Conservation (phyloP, 2,329 filamentous ascomycete species). For the Verticillium longisporum region DNA sequence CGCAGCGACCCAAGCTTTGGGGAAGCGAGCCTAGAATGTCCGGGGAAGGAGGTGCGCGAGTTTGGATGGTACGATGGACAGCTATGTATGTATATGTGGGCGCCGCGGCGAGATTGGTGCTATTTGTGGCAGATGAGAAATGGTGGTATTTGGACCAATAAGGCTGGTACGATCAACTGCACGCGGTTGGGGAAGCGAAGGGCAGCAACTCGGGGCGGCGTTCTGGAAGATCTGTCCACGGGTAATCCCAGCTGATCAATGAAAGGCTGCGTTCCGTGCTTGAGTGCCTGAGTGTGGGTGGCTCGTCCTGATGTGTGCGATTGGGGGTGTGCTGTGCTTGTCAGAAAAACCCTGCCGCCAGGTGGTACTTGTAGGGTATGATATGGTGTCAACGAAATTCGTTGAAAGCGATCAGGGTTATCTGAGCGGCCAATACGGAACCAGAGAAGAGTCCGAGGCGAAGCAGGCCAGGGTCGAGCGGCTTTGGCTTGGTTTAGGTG, state of each 20-base stretch:
- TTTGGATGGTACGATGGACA: constrained; percentile 6
- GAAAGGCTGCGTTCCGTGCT: background rate
- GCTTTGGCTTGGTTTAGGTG: constrained; percentile 5
- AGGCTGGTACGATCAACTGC: constrained; percentile 4
- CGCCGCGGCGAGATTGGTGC: constrained; percentile 10
- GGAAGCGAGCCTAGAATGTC: background rate
- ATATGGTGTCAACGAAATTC: constrained; percentile 8
- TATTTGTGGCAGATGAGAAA: constrained; percentile 10
- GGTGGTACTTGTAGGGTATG: constrained; percentile 3
- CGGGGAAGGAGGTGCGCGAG: constrained; percentile 2
- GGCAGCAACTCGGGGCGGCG: background rate
- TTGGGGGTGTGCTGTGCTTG: background rate
- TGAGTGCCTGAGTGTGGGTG: constrained; percentile 8
- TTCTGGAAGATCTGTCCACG: constrained; percentile 7
- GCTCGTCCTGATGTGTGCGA: background rate
- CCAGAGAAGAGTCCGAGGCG: constrained; percentile 11
- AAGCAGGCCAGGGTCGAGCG: constrained; percentile 3
- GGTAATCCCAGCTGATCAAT: background rate
- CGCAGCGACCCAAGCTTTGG: background rate
- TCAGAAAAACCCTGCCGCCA: constrained; percentile 9
- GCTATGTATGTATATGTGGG: background rate
- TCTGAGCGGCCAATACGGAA: constrained; percentile 10
- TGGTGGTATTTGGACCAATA: constrained; percentile 8
- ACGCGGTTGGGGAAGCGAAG: background rate
- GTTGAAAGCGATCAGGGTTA: constrained; percentile 9